Evolutionary conservation across 306 rosid species (phyloP).

Genomic region (Clitoria ternatea): DNA sequence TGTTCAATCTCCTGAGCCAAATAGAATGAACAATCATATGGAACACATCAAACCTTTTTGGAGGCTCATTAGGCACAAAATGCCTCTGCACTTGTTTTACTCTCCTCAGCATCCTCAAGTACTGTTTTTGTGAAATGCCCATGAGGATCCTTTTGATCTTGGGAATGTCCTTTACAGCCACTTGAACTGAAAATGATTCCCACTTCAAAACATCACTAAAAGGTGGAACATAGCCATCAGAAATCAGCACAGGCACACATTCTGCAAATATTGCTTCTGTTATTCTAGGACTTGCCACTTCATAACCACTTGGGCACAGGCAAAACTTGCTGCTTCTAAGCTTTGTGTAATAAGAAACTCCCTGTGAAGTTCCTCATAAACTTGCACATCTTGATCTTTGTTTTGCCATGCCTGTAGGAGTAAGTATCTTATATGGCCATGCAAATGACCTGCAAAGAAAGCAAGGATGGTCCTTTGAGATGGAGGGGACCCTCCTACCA

Average conservation of each 20-base stretch:
- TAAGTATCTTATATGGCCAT: slow-evolving; percentile 51
- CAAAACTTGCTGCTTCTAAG: slow-evolving; percentile 56
- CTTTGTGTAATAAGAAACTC: slow-evolving; percentile 37
- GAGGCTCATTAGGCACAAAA: slow-evolving; percentile 53
- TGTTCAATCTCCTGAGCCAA: slow-evolving; percentile 59
- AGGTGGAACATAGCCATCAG: slow-evolving; percentile 50
- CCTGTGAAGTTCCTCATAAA: slow-evolving; percentile 35
- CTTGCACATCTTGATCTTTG: slow-evolving; percentile 58
- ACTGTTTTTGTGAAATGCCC: slow-evolving; percentile 42
- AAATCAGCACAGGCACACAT: slow-evolving; percentile 59
- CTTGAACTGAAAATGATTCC: slow-evolving; percentile 47
- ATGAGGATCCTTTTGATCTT: slow-evolving; percentile 46
- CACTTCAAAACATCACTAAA: slow-evolving; percentile 54
- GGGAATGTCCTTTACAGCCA: slow-evolving; percentile 42
- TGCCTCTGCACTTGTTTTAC: slow-evolving; percentile 52
- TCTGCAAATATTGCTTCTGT: slow-evolving; percentile 58
- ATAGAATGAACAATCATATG: slow-evolving; percentile 58
- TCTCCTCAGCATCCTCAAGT: slow-evolving; percentile 40
- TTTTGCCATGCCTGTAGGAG: slow-evolving; percentile 42
- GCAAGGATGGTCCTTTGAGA: slow-evolving; percentile 49
- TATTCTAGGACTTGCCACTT: slow-evolving; percentile 58
- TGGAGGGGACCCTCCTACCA: slow-evolving; percentile 39
- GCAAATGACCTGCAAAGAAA: slow-evolving; percentile 52
- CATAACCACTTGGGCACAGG: slow-evolving; percentile 57
- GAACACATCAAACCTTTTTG: slow-evolving; percentile 49